These are phyloP conservation scores for Cyanidiococcus yangmingshanensis DNA, from an alignment of 23 red algal species.

Conservation along the genomic window DNA sequence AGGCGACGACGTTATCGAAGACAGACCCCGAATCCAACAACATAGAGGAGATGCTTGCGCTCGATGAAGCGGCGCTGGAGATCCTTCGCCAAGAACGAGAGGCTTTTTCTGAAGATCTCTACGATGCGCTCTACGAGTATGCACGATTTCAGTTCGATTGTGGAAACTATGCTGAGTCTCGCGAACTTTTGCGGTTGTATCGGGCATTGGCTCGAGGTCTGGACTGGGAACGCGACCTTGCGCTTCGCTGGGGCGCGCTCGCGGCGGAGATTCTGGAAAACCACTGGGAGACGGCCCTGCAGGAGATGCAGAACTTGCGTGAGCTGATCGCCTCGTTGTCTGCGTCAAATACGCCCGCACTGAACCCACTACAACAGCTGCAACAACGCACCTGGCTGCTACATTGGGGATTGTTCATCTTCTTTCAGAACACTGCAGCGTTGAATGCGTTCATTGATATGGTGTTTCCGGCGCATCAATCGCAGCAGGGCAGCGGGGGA, in stretches of 20 bases:
- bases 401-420: conserved; percentile 96
- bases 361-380: conserved; percentile 91
- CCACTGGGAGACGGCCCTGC: conserved; percentile 57
- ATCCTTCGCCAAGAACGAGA: conserved; percentile 22
- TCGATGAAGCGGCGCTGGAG: conserved; percentile 33
- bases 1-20: not conserved
- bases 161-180: conserved; percentile 75
- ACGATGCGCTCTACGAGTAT: conserved; percentile 79
- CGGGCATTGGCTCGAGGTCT: conserved; percentile 36
- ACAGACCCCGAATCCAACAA: not conserved
- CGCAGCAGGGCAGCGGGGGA: not conserved
- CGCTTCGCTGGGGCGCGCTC: conserved; percentile 77
- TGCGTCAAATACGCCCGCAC: not conserved
- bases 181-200: conserved; percentile 59
- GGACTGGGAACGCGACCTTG: conserved; percentile 62
- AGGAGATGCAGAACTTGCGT: conserved; percentile 60
- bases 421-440: conserved; percentile 72
- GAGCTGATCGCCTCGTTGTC: conserved; percentile 39
- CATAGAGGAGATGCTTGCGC: not conserved
- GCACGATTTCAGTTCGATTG: conserved; percentile 92
- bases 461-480: conserved; percentile 32
- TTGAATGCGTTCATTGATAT: conserved; percentile 67
- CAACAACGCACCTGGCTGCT: conserved; percentile 95
- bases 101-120: conserved; percentile 52
- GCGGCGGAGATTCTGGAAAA: conserved; percentile 64